Evolutionary conservation across 2,329 filamentous ascomycete species (phyloP).

Genomic region (Fusarium sp.): DNA sequence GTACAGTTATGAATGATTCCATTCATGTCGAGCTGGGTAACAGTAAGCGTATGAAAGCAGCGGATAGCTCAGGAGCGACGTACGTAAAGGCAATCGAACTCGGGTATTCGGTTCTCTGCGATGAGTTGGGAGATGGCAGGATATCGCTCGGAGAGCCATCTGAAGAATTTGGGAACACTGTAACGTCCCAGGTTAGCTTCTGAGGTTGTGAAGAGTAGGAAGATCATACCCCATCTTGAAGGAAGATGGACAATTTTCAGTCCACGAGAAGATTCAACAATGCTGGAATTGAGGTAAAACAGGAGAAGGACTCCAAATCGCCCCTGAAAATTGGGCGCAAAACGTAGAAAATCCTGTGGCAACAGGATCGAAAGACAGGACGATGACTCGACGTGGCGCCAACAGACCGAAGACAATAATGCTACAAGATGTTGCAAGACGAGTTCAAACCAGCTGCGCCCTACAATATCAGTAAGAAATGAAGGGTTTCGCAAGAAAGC

Average conservation of each 20-base stretch:
- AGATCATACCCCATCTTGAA: constrained; percentile 48
- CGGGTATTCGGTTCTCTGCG: constrained; percentile 97
- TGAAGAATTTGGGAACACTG: constrained; percentile 88
- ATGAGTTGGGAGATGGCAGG: constrained; percentile 98
- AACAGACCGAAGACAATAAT: constrained; percentile 8
- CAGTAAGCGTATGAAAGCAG: constrained; percentile 38
- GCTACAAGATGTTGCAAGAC: constrained; percentile 11
- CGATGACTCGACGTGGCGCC: constrained; percentile 27
- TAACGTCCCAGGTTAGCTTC: constrained; percentile 30
- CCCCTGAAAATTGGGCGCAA: constrained; percentile 30
- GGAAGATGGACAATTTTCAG: constrained; percentile 36
- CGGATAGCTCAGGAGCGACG: constrained; percentile 45
- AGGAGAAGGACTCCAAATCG: constrained; percentile 16
- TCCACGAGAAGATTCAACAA: constrained; percentile 31
- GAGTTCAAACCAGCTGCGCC: constrained; percentile 1
- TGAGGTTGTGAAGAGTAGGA: background rate
- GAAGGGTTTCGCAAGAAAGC: constrained; percentile 8
- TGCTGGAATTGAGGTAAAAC: constrained; percentile 7
- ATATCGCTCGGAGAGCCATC: constrained; percentile 99
- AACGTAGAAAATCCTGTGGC: constrained; percentile 38
- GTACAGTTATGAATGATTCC: constrained; percentile 99
- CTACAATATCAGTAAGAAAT: constrained; percentile 14
- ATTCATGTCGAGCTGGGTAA: constrained; percentile 86
- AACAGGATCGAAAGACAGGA: constrained; percentile 31
- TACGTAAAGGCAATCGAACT: constrained; percentile 97